A percentile compares a stretch with the other conserved stretches of the same genome.
phyloP scores from a whole-genome alignment of 345 rosid species.

The Citropsis articulata region DNA sequence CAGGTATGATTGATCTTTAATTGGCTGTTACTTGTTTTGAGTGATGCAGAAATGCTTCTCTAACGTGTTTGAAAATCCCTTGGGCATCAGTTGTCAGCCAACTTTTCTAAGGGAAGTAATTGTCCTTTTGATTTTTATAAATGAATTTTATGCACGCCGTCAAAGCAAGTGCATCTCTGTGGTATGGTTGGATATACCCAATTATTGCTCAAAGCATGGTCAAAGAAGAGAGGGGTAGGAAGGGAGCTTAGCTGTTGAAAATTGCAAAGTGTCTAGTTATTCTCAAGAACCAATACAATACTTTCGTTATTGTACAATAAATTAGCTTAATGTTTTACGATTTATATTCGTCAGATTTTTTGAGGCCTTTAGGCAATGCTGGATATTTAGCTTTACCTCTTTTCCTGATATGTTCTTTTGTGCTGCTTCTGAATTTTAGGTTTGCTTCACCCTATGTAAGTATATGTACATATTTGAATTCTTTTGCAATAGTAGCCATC shows the following conservation, averaged over 20 bases:
- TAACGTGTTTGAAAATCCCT: background rate
- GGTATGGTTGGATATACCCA: background rate
- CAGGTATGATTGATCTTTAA: slow-evolving; percentile 44
- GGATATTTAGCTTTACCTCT: background rate
- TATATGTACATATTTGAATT: background rate
- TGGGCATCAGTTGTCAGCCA: background rate
- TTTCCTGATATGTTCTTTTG: background rate
- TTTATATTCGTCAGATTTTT: background rate
- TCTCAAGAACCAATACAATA: background rate
- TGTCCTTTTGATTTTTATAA: background rate
- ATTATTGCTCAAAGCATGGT: background rate
- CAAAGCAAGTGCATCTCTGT: background rate
- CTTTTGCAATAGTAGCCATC: background rate
- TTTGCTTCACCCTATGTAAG: background rate
- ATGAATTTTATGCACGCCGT: background rate
- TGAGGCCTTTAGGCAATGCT: background rate
- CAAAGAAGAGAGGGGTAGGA: background rate
- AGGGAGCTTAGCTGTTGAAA: background rate
- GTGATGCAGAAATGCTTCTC: background rate
- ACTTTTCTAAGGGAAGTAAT: background rate
- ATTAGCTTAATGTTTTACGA: background rate
- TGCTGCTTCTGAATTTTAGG: background rate
- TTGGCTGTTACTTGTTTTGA: background rate
- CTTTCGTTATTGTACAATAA: background rate
- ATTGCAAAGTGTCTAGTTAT: background rate